These are phyloP conservation scores for Sclerotinia minor DNA, from an alignment of 2,329 filamentous ascomycete genomes.

Conservation along the genomic window DNA sequence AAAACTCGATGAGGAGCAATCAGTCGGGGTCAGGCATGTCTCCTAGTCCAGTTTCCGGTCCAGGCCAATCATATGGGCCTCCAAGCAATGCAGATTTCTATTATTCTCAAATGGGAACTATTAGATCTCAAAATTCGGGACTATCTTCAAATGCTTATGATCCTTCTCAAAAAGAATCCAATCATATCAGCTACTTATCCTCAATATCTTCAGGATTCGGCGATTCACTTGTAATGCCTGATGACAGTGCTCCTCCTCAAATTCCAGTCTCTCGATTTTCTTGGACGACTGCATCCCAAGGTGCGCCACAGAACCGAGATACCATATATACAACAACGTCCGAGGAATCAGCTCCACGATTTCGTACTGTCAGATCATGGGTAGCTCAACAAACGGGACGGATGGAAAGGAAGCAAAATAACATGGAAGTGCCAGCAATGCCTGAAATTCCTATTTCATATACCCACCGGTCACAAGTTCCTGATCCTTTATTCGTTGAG, in stretches of 20 bases:
- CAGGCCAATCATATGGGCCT: conserved; percentile 8
- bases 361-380: conserved; percentile 62
- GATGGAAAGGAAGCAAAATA: conserved; percentile 49
- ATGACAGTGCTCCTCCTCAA: conserved; percentile 38
- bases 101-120: conserved; percentile 22
- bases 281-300: conserved; percentile 34
- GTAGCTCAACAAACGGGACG: conserved; percentile 63
- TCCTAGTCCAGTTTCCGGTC: conserved; percentile 6
- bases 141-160: conserved; percentile 34
- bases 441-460: conserved; percentile 33
- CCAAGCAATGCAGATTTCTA: conserved; percentile 7
- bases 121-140: conserved; percentile 22
- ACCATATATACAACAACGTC: conserved; percentile 41
- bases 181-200: conserved; percentile 49
- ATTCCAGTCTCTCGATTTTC: conserved; percentile 35
- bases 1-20: conserved; percentile 13
- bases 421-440: conserved; percentile 39
- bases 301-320: conserved; percentile 35
- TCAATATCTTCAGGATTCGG: conserved; percentile 66
- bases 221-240: conserved; percentile 52
- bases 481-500: conserved; percentile 25
- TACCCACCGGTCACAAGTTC: conserved; percentile 17
- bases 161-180: conserved; percentile 32
- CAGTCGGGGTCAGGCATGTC: conserved; percentile 10
- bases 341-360: conserved; percentile 49